phyloP scores from a whole-genome alignment of 1,139 yeast species.

The Pichia sp. region DNA sequence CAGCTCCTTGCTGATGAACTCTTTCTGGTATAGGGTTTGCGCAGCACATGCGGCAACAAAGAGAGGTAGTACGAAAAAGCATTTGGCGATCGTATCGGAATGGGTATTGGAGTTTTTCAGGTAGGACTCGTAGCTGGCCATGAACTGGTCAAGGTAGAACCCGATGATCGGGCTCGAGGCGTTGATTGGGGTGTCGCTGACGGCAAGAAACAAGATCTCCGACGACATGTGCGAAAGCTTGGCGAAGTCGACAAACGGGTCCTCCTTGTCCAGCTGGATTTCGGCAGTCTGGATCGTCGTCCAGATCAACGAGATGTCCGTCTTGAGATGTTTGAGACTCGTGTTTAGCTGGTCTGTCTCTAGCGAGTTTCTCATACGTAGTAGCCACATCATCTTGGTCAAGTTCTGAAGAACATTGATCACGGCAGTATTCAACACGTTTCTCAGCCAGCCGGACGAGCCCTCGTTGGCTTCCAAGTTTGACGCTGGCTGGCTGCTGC shows the following conservation, averaged over 20 bases:
- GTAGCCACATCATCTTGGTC: constrained; percentile 39
- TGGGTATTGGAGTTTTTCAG: background rate
- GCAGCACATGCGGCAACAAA: constrained; percentile 34
- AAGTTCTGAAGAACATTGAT: constrained; percentile 37
- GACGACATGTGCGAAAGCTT: constrained; percentile 26
- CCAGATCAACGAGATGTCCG: constrained; percentile 27
- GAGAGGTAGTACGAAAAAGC: constrained; percentile 26
- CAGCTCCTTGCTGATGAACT: constrained; percentile 28
- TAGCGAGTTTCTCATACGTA: constrained; percentile 25
- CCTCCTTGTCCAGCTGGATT: constrained; percentile 22
- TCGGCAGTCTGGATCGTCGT: constrained; percentile 29
- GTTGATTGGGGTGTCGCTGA: constrained; percentile 28
- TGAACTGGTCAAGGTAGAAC: constrained; percentile 27
- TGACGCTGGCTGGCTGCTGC: background rate
- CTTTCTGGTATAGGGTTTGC: constrained; percentile 25
- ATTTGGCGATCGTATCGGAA: constrained; percentile 12
- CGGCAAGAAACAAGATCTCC: constrained; percentile 29
- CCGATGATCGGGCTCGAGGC: constrained; percentile 29
- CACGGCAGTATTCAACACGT: constrained; percentile 37
- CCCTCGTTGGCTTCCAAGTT: background rate
- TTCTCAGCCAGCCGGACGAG: constrained; percentile 34
- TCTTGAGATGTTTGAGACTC: constrained; percentile 20
- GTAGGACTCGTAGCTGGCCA: constrained; percentile 25
- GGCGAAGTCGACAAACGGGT: constrained; percentile 19
- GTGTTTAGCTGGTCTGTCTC: constrained; percentile 7